Conservation (phyloP, 495 filamentous ascomycete genomes). For the Endocarpon pusillum region DNA sequence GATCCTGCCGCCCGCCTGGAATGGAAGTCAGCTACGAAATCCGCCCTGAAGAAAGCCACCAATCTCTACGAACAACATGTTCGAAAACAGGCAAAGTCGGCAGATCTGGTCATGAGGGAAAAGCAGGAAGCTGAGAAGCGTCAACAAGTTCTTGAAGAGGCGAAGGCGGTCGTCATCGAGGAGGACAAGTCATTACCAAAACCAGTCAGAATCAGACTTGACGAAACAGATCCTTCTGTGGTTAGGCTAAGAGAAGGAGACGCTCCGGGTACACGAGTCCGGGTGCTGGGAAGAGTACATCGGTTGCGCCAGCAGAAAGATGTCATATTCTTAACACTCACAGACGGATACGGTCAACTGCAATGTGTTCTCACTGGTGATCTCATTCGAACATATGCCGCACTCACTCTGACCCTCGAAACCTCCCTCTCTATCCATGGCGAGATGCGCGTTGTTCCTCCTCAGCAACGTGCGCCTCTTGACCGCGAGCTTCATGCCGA, state of each 20-base stretch:
- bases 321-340: slow-evolving; percentile 69
- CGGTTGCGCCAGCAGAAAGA: slow-evolving; percentile 72
- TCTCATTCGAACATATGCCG: slow-evolving; percentile 83
- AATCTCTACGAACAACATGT: slow-evolving; percentile 54
- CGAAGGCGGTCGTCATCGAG: slow-evolving; percentile 71
- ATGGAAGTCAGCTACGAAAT: slow-evolving; percentile 73
- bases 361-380: slow-evolving; percentile 77
- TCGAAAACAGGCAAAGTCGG: slow-evolving; percentile 60
- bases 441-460: slow-evolving; percentile 72
- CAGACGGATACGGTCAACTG: slow-evolving; percentile 78
- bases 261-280: slow-evolving; percentile 57
- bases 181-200: slow-evolving; percentile 68
- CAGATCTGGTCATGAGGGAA: slow-evolving; percentile 48
- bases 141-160: slow-evolving; percentile 52
- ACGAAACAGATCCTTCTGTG: slow-evolving; percentile 37
- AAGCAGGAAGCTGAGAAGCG: slow-evolving; percentile 56
- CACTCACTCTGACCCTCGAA: slow-evolving; percentile 71
- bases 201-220: slow-evolving; percentile 58
- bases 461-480: slow-evolving; percentile 64
- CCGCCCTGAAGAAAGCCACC: slow-evolving; percentile 65
- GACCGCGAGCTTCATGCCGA: slow-evolving; percentile 88
- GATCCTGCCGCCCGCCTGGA: slow-evolving; percentile 36
- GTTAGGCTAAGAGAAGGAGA: slow-evolving; percentile 47
- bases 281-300: slow-evolving; percentile 75
- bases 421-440: slow-evolving; percentile 78